Base-by-base conservation (phyloP, 208 protist species). In the Jaenimonas drosophilae region DNA sequence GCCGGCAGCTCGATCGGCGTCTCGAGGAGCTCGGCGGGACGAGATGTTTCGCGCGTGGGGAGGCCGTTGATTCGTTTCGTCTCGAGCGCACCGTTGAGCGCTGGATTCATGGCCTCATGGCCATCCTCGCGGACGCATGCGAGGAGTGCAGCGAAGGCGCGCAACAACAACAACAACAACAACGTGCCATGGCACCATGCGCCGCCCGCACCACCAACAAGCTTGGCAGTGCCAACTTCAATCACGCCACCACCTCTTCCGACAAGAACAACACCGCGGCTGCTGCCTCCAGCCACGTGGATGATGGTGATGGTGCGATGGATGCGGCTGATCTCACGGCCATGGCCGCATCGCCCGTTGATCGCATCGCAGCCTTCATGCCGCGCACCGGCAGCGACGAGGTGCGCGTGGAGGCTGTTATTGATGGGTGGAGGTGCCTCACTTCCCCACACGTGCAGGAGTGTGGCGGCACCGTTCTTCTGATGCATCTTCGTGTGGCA, bases 21-120 rank as follows among this genome's bases (percentile, higher is more conserved):
- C 27, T 90, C 24, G 51, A 64, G 44, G 70, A 81, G 49, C 67
- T 88, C 1, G 70, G 76, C 37, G 76, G 49, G 25, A 64, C 60
- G 11, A 69, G 68, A n/a, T 76, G 79, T 34, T 70, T 65, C 47
- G 47, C 51, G 1, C 61, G 62, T 12, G 81, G 70, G 2, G 76
- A 87, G 36, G 76, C 64, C 20, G 63, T 78, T 31, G 81, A 81
- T 23, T 71, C 66, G 6, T 54, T 58, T 29, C 44, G 70, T 1
- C 26, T 79, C 20, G 57, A 84, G 42, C 42, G 44, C 26, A 55
- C 31, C 3, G 71, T 83, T 11, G 74, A 84, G 26, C 54, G 38
- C 23, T 89, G 72, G 72, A 64, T 55, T 19, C 33, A n/a, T 11
- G 58, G 77, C 14, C 33, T 84, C 17, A 34, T 53, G 25, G 42